Evolutionary conservation across 805 yeast species (phyloP), one percentile per base, ranked within the genome.

Genomic region (Maudiozyma turicensis): DNA sequence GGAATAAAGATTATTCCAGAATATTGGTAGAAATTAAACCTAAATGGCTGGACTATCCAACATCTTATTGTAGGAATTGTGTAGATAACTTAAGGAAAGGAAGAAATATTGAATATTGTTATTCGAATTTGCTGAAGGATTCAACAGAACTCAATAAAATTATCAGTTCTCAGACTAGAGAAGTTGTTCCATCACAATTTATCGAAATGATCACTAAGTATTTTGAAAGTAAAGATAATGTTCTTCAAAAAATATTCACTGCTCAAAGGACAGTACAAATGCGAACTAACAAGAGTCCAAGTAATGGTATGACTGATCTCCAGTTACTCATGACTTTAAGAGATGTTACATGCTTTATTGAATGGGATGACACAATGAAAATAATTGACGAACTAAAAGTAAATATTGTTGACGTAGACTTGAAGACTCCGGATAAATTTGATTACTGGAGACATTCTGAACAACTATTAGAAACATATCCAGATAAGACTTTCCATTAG

Each of bases 361-460:
- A 46, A 31, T 58, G 70, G 55, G 39, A 54, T 11, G 45, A 48
- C 2, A 38, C 28, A 3, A 43, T 43, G 1, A 54, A 30, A n/a
- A 15, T 20, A 10, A 6, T 15, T 3, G 29, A n/a, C 1, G 43
- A 37, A 13, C 20, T 48, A 13, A 41, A 46, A 10, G 58, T 54
- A 4, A 55, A 50, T 7, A 64, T 80, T 11, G 73, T 77, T 38
- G 84, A 80, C 58, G 68, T 77, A 43, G 84, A 80, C 55, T 69
- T 76, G 44, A 80, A 80, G 58, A 73, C 77, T 2, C 64, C 58
- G 11, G 51, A 61, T 28, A 78, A 76, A 50, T 72, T 70, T 65
- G 54, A 60, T 29, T 75, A 77, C 54, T 79, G 84, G 84, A 50
- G 58, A 6, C 59, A 61, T 8, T 70, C 72, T 11, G 46, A 43